Base-by-base conservation (phyloP, 2,329 filamentous ascomycete genomes). In the Cercospora sojina region DNA sequence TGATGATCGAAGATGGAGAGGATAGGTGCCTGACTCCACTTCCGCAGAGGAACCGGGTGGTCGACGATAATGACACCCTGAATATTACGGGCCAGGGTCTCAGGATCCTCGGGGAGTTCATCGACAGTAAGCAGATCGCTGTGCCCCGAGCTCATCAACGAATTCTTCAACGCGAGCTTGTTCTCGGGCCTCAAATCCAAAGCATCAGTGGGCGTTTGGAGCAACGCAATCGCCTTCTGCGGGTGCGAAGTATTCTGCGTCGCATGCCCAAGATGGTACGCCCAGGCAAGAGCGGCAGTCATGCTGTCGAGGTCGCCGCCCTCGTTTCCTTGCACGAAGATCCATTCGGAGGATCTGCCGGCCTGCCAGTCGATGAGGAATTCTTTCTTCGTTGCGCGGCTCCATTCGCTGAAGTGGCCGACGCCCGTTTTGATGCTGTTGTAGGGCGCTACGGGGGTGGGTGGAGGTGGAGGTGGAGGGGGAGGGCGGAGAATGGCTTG, bases 331-430 rank as follows among this genome's bases (percentile, higher is more conserved):
- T 80, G 75, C 5, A 83, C 81, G 38, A 83, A 74, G 13, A 74
- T 79, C 81, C 81, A 83, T 71, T 83, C 79, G 25, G 77, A 76
- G 3, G 76, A 75, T 64, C 72, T 75, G 12, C 79, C 79, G 4
- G 74, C 77, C 67, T 83, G 81, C 81, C 81, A 83, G 71, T 83
- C 81, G 66, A 82, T 75, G 57, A 83, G 71, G 57, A 83, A 83
- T 13, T 78, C 73, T 51, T 80, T 81, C 74, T 83, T 83, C 18
- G 77, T 82, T 10, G 77, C 78, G 38, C 81, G 80, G 27, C 79
- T 80, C 81, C 81, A 83, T 70, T 83, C 80, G 72, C 79, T 81
- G 73, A 83, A 83, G 74, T 83, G 81, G 32, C 81, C 81, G 12
- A 82, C 80, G 16, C 81, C 81, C 7, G 69, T 74, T 55, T 86